A percentile compares a stretch with the other conserved stretches of the same genome.
Evolutionary conservation across 2,329 filamentous ascomycete genomes (phyloP).

Genomic region (Camillea tinctor): DNA sequence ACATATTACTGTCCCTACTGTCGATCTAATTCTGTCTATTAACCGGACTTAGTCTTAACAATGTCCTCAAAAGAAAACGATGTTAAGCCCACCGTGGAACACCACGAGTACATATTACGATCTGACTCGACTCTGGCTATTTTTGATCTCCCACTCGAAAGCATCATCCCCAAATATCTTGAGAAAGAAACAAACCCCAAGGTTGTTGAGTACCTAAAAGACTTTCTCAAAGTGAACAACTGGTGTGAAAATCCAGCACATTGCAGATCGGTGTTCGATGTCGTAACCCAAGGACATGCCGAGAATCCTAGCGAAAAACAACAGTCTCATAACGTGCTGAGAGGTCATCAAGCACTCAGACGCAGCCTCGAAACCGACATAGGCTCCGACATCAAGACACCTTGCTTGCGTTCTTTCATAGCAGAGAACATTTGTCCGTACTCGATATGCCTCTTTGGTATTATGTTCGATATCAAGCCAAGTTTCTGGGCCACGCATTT

Average conservation of each 20-base stretch:
- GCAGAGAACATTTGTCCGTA: slow-evolving; percentile 5
- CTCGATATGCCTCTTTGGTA: slow-evolving; percentile 4
- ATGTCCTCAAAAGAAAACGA: too few relatives aligned
- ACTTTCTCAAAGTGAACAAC: not conserved
- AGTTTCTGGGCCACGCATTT: slow-evolving; percentile 6
- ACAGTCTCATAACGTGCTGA: too few relatives aligned
- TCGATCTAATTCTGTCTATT: too few relatives aligned
- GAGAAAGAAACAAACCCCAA: too few relatives aligned
- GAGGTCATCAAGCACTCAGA: not conserved
- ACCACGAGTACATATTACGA: too few relatives aligned
- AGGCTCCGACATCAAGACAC: not conserved
- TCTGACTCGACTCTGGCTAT: too few relatives aligned
- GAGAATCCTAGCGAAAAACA: too few relatives aligned
- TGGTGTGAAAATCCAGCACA: not conserved
- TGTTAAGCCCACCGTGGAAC: too few relatives aligned
- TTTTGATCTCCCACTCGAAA: too few relatives aligned
- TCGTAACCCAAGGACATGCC: not conserved
- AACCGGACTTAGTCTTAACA: too few relatives aligned
- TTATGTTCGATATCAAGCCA: not conserved
- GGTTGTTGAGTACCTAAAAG: not conserved
- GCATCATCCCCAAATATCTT: too few relatives aligned
- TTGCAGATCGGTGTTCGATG: not conserved
- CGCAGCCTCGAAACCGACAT: not conserved
- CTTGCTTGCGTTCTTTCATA: slow-evolving; percentile 1
- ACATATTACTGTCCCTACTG: too few relatives aligned